These are phyloP conservation scores for Fusarium luffae DNA, from an alignment of 2,329 filamentous ascomycete genomes.

Conservation along the genomic window DNA sequence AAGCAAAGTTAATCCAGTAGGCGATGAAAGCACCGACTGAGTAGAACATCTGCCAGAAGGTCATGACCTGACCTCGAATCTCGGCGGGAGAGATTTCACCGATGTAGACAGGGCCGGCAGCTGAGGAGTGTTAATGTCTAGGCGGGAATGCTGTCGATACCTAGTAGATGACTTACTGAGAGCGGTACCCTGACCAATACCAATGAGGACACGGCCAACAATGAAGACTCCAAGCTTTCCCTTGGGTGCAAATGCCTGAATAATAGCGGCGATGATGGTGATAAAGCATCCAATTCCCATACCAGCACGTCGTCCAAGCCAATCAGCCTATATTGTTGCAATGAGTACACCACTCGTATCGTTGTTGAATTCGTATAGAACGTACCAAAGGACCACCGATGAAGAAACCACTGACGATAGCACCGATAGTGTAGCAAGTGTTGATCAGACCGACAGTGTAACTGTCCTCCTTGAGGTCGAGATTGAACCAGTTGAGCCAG, in stretches of 20 bases:
- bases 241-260: conserved; percentile 73
- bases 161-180: conserved; percentile 52
- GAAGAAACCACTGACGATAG: conserved; percentile 77
- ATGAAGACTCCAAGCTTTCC: conserved; percentile 74
- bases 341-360: conserved; percentile 16
- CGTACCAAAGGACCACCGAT: conserved; percentile 69
- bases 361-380: neutral
- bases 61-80: conserved; percentile 74
- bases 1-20: conserved; percentile 70
- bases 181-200: conserved; percentile 76
- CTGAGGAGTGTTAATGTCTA: conserved; percentile 47
- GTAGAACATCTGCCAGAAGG: conserved; percentile 75
- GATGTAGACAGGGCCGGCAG: conserved; percentile 76
- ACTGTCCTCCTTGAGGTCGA: conserved; percentile 55
- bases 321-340: conserved; percentile 59
- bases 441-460: conserved; percentile 66
- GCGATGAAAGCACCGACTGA: conserved; percentile 67
- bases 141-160: neutral
- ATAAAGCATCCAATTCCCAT: conserved; percentile 73
- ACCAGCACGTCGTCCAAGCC: conserved; percentile 69
- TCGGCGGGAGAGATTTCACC: conserved; percentile 72
- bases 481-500: conserved; percentile 73
- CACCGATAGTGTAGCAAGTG: conserved; percentile 76
- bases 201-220: conserved; percentile 74
- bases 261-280: conserved; percentile 74